Base-by-base conservation (phyloP, 805 yeast genomes). In the Ogataea henricii region DNA sequence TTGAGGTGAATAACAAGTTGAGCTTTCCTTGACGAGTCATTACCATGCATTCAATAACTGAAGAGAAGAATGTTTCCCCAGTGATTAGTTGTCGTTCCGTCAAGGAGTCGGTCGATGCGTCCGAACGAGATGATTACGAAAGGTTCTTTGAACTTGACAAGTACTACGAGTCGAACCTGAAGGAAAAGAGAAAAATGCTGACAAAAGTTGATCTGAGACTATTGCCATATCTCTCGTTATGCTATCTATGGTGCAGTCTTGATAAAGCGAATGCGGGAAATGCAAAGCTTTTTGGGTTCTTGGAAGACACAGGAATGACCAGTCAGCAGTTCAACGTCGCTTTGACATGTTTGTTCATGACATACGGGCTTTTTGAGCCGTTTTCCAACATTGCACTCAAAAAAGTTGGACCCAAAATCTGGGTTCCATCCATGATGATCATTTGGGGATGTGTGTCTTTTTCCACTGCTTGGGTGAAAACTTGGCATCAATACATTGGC, bases 311-410 rank as follows among this genome's bases (percentile, higher is more conserved):
- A 8, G 49, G 50, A 5, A 53, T 53, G 57, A 70, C 54, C 38
- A 67, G 71, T 14, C 56, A 65, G 39, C 74, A 74, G 53, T 73
- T 67, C 57, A 72, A 72, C 47, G 58, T 68, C 18, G 73, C 73
- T 26, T 66, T 71, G 47, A 68, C 76, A 4, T 63, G 73, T 29
- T 67, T 73, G 34, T 67, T 72, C 49, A 67, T 72, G 18, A 62
- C 73, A 9, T 74, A 74, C 49, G 64, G 72, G 46, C 47, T 66
- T 12, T 72, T 71, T 42, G 79, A 77, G 52, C 66, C 73, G 2
- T 69, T 72, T 4, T 62, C 70, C 6, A 70, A 70, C 48, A 52
- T 65, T 30, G 58, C 68, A 6, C 53, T 70, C 22, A 67, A 66
- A 35, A 49, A 47, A n/a, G 43, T 68, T n/a, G 65, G 67, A 10